These are phyloP conservation scores for Firmiana major DNA, from an alignment of 345 rosid genomes.

Conservation along the genomic window DNA sequence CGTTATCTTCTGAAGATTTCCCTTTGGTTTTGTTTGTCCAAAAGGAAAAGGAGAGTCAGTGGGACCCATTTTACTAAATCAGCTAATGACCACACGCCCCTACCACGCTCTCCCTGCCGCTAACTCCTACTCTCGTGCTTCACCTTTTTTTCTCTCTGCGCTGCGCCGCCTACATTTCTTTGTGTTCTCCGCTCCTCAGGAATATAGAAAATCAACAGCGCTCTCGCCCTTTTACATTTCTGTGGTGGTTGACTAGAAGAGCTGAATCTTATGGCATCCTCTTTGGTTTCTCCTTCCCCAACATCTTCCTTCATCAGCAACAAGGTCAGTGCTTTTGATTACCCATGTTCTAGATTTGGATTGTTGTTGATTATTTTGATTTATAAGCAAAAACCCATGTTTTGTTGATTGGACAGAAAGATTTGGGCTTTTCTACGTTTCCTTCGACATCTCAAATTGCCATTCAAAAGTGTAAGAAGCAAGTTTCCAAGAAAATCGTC, in stretches of 20 bases:
- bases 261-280: conserved; percentile 41
- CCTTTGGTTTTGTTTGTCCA: not conserved
- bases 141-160: not conserved
- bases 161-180: not conserved
- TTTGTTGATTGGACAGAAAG: conserved; percentile 31
- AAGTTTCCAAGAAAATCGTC: conserved; percentile 54
- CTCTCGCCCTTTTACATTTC: not conserved
- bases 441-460: conserved; percentile 40
- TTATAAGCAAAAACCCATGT: not conserved
- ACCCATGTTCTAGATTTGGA: not conserved
- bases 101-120: not conserved
- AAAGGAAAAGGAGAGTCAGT: not conserved
- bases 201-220: not conserved
- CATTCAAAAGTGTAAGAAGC: conserved; percentile 47
- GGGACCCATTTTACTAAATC: not conserved
- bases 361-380: not conserved
- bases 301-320: conserved; percentile 28
- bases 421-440: conserved; percentile 45
- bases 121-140: not conserved
- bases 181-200: not conserved
- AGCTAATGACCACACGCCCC: not conserved
- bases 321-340: conserved; percentile 25
- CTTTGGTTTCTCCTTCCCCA: conserved; percentile 35
- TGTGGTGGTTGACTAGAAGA: not conserved
- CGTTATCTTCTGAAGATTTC: not conserved